A percentile compares a stretch with the other conserved stretches of the same genome.
phyloP scores from a whole-genome alignment of 2,329 filamentous ascomycete species.

The Rhynchosporium agropyri region DNA sequence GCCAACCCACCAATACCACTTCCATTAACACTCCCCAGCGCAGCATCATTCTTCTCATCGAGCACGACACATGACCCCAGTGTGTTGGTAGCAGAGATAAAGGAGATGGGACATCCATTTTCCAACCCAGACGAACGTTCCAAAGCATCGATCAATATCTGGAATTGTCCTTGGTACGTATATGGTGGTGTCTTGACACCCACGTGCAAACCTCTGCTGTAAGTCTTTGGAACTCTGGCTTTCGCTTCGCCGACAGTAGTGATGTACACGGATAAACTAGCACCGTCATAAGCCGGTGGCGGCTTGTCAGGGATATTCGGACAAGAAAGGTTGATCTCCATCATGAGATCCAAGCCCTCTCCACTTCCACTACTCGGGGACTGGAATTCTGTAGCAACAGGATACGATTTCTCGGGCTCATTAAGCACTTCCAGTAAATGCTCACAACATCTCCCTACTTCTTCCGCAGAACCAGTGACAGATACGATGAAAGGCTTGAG shows the following conservation, averaged over 20 bases:
- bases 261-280: slow-evolving; percentile 58
- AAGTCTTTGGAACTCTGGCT: not conserved
- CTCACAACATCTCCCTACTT: slow-evolving; percentile 59
- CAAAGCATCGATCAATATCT: slow-evolving; percentile 57
- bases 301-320: slow-evolving; percentile 72
- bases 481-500: slow-evolving; percentile 69
- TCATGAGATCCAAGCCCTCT: slow-evolving; percentile 45
- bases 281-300: slow-evolving; percentile 68
- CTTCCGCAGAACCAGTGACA: slow-evolving; percentile 64
- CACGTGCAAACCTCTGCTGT: slow-evolving; percentile 39
- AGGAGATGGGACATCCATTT: slow-evolving; percentile 54
- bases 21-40: slow-evolving; percentile 54
- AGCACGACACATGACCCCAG: slow-evolving; percentile 70
- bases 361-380: not conserved
- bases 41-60: slow-evolving; percentile 39
- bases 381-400: slow-evolving; percentile 31
- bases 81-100: slow-evolving; percentile 76
- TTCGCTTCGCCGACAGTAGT: slow-evolving; percentile 29
- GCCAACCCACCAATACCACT: slow-evolving; percentile 71
- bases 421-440: slow-evolving; percentile 43
- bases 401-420: slow-evolving; percentile 28
- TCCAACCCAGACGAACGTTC: slow-evolving; percentile 25
- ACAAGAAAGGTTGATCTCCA: slow-evolving; percentile 79
- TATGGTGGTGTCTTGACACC: slow-evolving; percentile 80
- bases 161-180: slow-evolving; percentile 69